Percentiles rank a stretch among this genome's conserved stretches.
Evolutionary conservation across 257 asterid genomes (phyloP).

Genomic region (Coffea canephora): DNA sequence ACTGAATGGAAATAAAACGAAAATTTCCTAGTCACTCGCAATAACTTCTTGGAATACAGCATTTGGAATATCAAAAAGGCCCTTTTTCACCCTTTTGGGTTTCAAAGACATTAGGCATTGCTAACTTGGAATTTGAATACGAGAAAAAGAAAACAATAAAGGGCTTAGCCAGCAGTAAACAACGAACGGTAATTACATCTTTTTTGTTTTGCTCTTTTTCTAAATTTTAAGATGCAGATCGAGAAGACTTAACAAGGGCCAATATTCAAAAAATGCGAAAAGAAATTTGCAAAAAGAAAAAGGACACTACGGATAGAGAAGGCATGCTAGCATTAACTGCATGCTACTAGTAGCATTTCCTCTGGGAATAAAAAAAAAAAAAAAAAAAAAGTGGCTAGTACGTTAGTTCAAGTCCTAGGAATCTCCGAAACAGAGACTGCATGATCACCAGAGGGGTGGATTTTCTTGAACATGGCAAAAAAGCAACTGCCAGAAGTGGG

Average conservation of each 20-base stretch:
- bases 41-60: too few relatives aligned
- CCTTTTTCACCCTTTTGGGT: too few relatives aligned
- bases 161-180: background rate
- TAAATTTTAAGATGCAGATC: too few relatives aligned
- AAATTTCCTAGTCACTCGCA: too few relatives aligned
- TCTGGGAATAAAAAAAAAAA: background rate
- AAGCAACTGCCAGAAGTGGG: background rate
- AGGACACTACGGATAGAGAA: background rate
- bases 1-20: too few relatives aligned
- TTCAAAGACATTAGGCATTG: too few relatives aligned
- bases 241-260: too few relatives aligned
- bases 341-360: background rate
- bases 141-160: too few relatives aligned
- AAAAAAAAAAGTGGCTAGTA: background rate
- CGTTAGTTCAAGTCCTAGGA: background rate
- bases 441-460: background rate
- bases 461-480: background rate
- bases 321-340: background rate
- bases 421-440: background rate
- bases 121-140: too few relatives aligned
- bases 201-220: too few relatives aligned
- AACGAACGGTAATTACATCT: too few relatives aligned
- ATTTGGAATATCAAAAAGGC: background rate
- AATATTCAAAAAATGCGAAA: background rate
- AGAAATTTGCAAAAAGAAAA: background rate